Evolutionary conservation across 345 rosid species (phyloP), one percentile per base, ranked within the genome.

Genomic region (Streptanthus diversifolius): DNA sequence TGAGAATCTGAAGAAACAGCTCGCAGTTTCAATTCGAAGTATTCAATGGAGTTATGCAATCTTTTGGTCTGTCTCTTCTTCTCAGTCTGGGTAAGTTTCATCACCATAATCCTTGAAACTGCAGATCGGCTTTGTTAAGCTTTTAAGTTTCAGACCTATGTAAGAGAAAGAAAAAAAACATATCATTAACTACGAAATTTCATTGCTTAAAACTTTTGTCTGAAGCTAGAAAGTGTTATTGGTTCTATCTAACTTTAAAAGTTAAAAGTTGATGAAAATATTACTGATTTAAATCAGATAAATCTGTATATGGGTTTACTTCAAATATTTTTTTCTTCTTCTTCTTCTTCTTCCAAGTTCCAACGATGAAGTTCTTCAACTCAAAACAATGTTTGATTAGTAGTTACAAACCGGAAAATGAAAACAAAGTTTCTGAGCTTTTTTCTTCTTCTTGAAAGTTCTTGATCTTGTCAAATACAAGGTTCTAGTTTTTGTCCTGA

Each of bases 11-110:
- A 91, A 81, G 87, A 79, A 84, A 78, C 86, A 84, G 74, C 93
- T 95, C 48, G 95, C 96, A 60, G 80, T 88, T 76, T 90, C 97
- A 62, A 90, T 91, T 63, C 87, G 90, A 69, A 88, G 78, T 72
- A 84, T 87, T 70, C 97, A 90, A 33, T 95, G 99, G 99, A 89
- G 93, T 82, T 95, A 90, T 77, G 96, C 88, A 71, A 90, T 95
- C 63, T 95, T 91, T 83, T 95, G 99, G 99, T 85, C 95, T 66
- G 73, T 79, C 74, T 88, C 99, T 35, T 36, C 85, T 57, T 67
- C 76, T 62, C 91, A 90, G 59, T 81, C 84, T 36, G 96, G 93
- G 99, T 95, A 84, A 76, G 65, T 30, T 63, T 61, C 62, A 10
- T 58, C n/a, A 47, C 39, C 68, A 37, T 49, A 44, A 17, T 27